Evolutionary conservation across 495 filamentous ascomycete genomes (phyloP).

Genomic region (Niebla homalea): DNA sequence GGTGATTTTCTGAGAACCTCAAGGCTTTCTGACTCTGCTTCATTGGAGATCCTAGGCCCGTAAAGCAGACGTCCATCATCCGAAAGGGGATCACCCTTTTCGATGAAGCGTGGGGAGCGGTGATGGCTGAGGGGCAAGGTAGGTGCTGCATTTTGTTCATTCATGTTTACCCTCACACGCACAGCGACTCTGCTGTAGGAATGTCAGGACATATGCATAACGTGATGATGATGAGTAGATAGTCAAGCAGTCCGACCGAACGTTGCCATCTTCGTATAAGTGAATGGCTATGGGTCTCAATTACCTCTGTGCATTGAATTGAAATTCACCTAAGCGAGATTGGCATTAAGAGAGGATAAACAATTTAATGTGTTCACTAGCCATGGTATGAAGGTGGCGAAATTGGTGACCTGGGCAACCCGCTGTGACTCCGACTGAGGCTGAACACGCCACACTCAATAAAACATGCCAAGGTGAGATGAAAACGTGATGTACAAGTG

Average conservation of each 20-base stretch:
- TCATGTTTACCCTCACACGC: not conserved
- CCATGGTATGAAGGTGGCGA: constrained; percentile 2
- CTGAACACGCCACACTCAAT: no score
- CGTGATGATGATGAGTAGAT: not conserved
- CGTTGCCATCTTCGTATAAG: no score
- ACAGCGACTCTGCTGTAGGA: constrained; percentile 12
- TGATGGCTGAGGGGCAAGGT: not conserved
- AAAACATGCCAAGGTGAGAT: no score
- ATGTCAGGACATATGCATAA: constrained; percentile 5
- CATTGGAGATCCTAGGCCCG: constrained; percentile 2
- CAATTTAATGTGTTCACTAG: constrained; percentile 7
- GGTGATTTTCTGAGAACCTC: constrained; percentile 8
- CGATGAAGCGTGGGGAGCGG: not conserved
- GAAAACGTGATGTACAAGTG: no score
- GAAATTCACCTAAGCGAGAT: no score
- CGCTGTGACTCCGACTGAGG: not conserved
- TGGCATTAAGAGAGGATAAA: not conserved
- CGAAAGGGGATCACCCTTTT: constrained; percentile 6
- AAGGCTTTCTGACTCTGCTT: not conserved
- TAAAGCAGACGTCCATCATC: constrained; percentile 6
- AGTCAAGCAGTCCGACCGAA: no score
- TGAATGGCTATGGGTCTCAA: no score
- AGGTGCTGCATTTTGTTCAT: not conserved
- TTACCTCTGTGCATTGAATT: no score
- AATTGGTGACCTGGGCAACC: not conserved